These are phyloP conservation scores for Botryobasidium botryosum DNA, from an alignment of 768 basidiomycete genomes.

Conservation along the genomic window DNA sequence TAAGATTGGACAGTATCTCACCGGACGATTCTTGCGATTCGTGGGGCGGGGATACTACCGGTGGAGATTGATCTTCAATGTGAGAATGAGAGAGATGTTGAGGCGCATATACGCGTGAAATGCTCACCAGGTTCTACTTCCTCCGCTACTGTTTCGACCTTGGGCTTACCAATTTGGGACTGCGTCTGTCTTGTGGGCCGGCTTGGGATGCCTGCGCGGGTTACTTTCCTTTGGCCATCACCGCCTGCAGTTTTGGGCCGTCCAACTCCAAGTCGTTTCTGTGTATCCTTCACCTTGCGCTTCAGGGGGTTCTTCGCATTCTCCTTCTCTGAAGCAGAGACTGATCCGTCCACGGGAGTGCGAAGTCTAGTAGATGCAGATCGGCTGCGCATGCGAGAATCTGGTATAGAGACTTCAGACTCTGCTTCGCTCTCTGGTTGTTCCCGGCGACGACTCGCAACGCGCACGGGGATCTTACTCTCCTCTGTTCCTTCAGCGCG, in stretches of 20 bases:
- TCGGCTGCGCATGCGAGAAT: too few relatives aligned
- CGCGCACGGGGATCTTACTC: too few relatives aligned
- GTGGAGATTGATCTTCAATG: not conserved
- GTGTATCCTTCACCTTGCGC: not conserved
- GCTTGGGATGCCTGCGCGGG: constrained; percentile 1
- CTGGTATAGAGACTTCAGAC: too few relatives aligned
- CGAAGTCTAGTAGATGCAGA: too few relatives aligned
- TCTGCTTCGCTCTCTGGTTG: too few relatives aligned
- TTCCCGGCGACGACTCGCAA: too few relatives aligned
- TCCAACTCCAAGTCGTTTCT: constrained; percentile 3
- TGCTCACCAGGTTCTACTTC: constrained; percentile 1
- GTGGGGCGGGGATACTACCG: not conserved
- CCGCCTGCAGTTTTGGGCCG: not conserved
- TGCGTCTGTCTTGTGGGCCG: not conserved
- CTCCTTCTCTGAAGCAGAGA: constrained; percentile 5
- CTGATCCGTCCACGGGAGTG: too few relatives aligned
- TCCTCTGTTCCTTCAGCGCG: too few relatives aligned
- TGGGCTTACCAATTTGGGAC: not conserved
- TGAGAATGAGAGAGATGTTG: too few relatives aligned
- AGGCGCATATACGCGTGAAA: too few relatives aligned
- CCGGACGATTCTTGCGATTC: not conserved
- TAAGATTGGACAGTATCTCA: not conserved
- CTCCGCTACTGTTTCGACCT: not conserved
- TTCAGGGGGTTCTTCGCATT: not conserved
- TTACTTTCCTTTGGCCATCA: not conserved